Percentiles rank a stretch among this genome's conserved stretches.
These are phyloP conservation scores for Podosphaera fusca DNA, from an alignment of 2,329 filamentous ascomycete species.

Conservation along the genomic window DNA sequence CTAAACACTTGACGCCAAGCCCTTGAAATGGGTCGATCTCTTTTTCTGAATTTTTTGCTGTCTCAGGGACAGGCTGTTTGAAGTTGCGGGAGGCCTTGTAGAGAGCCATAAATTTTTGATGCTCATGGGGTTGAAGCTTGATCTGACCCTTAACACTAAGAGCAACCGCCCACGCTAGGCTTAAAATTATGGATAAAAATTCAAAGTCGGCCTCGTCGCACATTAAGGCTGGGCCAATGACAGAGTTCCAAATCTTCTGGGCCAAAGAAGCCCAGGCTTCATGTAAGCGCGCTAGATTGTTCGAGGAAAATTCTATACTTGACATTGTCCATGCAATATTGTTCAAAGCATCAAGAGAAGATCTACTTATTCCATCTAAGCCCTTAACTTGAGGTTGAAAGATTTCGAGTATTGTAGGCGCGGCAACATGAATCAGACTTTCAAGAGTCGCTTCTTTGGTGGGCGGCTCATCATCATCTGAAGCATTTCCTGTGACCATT, in stretches of 20 bases:
- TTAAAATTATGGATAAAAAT: slow-evolving; percentile 38
- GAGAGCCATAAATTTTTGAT: slow-evolving; percentile 39
- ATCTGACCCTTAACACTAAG: slow-evolving; percentile 28
- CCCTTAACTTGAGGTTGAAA: slow-evolving; percentile 8
- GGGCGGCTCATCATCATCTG: slow-evolving; percentile 20
- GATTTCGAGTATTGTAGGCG: slow-evolving; percentile 12
- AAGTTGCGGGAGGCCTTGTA: slow-evolving; percentile 33
- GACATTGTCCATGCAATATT: slow-evolving; percentile 46
- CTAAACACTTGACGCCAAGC: slow-evolving; percentile 42
- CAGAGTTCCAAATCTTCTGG: slow-evolving; percentile 31
- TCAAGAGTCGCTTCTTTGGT: slow-evolving; percentile 12
- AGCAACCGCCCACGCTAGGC: slow-evolving; percentile 41
- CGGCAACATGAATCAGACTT: slow-evolving; percentile 12
- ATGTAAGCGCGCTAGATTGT: slow-evolving; percentile 26
- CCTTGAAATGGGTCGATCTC: slow-evolving; percentile 31
- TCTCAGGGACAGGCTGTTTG: slow-evolving; percentile 6
- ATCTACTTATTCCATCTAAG: slow-evolving; percentile 23
- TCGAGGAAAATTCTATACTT: slow-evolving; percentile 32
- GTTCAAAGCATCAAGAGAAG: slow-evolving; percentile 37
- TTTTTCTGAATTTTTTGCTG: slow-evolving; percentile 7
- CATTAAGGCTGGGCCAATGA: slow-evolving; percentile 32
- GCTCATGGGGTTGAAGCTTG: slow-evolving; percentile 28
- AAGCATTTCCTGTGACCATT: slow-evolving; percentile 28
- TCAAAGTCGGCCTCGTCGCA: slow-evolving; percentile 36
- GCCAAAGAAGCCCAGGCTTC: slow-evolving; percentile 30